phyloP scores from a whole-genome alignment of 257 asterid species.

The Nicotiana knightiana region DNA sequence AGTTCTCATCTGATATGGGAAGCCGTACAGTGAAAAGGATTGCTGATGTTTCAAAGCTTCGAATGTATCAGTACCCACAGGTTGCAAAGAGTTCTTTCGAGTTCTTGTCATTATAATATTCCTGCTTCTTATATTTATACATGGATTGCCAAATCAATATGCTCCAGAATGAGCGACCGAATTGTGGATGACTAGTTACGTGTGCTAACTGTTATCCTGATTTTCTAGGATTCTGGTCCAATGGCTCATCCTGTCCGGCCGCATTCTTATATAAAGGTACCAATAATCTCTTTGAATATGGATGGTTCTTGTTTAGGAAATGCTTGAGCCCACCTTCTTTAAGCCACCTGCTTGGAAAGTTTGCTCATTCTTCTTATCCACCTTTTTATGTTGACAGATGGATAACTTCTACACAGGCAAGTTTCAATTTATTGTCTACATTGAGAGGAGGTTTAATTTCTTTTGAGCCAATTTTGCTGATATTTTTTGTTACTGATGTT shows the following conservation, averaged over 20 bases:
- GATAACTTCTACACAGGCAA: conserved; percentile 87
- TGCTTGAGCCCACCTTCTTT: not conserved
- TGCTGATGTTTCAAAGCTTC: conserved; percentile 65
- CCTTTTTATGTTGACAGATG: conserved; percentile 44
- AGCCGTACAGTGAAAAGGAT: conserved; percentile 79
- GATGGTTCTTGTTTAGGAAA: not conserved
- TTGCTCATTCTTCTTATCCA: conserved; percentile 17
- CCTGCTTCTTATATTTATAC: not conserved
- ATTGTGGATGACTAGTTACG: not conserved
- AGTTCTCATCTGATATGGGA: conserved; percentile 84
- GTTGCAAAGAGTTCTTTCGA: conserved; percentile 16
- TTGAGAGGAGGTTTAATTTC: conserved; percentile 6
- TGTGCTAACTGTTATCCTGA: conserved; percentile 4
- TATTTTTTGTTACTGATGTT: conserved; percentile 16
- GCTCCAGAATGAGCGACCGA: not conserved
- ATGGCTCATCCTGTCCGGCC: conserved; percentile 93
- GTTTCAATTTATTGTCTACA: conserved; percentile 12
- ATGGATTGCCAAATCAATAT: not conserved
- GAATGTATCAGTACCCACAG: conserved; percentile 74
- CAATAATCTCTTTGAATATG: conserved; percentile 3
- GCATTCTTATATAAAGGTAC: conserved; percentile 75
- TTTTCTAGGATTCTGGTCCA: conserved; percentile 80
- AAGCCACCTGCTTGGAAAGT: conserved; percentile 4
- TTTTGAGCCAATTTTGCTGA: not conserved
- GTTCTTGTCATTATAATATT: not conserved